phyloP scores from a whole-genome alignment of 2,329 filamentous ascomycete genomes.

The Beauveria sp. region DNA sequence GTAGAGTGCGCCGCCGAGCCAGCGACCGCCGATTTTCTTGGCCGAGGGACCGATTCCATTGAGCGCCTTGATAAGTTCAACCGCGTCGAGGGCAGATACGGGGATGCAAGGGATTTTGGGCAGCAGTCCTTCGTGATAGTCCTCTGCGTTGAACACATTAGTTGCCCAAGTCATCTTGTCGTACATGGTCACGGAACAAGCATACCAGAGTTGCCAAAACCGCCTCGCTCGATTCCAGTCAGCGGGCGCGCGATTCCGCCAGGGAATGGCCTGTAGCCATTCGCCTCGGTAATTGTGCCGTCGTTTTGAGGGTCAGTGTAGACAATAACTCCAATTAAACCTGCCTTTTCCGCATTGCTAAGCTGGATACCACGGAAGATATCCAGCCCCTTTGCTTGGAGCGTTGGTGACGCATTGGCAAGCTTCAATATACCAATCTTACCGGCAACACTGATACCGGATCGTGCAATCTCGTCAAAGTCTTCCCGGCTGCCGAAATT shows the following conservation, averaged over 20 bases:
- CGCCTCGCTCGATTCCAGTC: conserved; percentile 19
- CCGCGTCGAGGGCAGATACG: conserved; percentile 68
- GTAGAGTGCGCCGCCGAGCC: conserved; percentile 46
- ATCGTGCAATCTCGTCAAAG: conserved; percentile 2
- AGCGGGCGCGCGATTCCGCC: conserved; percentile 12
- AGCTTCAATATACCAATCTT: conserved; percentile 43
- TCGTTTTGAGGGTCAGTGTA: conserved; percentile 85
- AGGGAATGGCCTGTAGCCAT: conserved; percentile 66
- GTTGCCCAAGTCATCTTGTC: conserved; percentile 36
- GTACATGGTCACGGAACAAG: conserved; percentile 63
- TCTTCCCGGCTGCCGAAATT: conserved; percentile 2
- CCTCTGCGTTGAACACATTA: not conserved
- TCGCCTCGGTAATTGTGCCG: conserved; percentile 63
- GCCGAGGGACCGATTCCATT: conserved; percentile 68
- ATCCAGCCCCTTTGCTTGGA: conserved; percentile 24
- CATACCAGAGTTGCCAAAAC: conserved; percentile 81
- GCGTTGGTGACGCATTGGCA: conserved; percentile 62
- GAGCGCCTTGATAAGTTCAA: conserved; percentile 69
- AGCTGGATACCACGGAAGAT: conserved; percentile 76
- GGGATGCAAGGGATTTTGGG: conserved; percentile 75
- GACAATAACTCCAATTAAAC: conserved; percentile 71
- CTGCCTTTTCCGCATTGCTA: conserved; percentile 75
- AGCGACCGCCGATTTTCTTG: conserved; percentile 52
- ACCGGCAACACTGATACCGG: not conserved
- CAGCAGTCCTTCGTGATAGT: conserved; percentile 41